Evolutionary conservation across 176 grass and related monocot genomes (phyloP).

Genomic region (Panicum miliaceum): DNA sequence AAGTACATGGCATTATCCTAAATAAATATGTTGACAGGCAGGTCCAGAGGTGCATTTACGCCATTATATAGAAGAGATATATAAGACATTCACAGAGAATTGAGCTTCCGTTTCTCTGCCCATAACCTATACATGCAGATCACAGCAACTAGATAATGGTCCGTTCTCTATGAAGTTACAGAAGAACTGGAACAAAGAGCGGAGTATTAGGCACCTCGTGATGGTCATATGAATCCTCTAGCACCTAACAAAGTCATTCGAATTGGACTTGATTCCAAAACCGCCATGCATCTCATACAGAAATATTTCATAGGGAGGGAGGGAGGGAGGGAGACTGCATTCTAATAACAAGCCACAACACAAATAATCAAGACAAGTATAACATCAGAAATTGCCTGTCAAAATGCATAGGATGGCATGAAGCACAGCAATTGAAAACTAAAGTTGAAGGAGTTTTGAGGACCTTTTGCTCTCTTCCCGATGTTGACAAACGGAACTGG

Average conservation of each 20-base stretch:
- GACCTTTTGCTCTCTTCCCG: constrained; percentile 77
- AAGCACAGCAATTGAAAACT: neutral
- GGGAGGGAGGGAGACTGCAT: neutral
- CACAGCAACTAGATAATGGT: neutral
- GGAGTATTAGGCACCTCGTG: neutral
- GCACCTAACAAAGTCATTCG: neutral
- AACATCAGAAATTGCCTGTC: neutral
- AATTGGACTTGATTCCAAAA: neutral
- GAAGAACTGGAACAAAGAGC: neutral
- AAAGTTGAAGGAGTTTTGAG: neutral
- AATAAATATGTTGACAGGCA: neutral
- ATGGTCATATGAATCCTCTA: neutral
- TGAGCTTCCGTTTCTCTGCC: neutral
- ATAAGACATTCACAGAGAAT: neutral
- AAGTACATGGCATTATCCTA: neutral
- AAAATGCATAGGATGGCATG: neutral
- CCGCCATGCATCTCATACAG: neutral
- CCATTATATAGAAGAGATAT: neutral
- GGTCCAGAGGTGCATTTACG: neutral
- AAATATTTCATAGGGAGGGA: neutral
- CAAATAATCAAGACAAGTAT: neutral
- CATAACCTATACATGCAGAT: neutral
- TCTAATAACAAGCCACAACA: neutral
- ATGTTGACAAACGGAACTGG: constrained; percentile 63
- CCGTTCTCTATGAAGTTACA: neutral